Base-by-base conservation (phyloP, 2,329 filamentous ascomycete genomes). In the Neocucurbitaria cava region DNA sequence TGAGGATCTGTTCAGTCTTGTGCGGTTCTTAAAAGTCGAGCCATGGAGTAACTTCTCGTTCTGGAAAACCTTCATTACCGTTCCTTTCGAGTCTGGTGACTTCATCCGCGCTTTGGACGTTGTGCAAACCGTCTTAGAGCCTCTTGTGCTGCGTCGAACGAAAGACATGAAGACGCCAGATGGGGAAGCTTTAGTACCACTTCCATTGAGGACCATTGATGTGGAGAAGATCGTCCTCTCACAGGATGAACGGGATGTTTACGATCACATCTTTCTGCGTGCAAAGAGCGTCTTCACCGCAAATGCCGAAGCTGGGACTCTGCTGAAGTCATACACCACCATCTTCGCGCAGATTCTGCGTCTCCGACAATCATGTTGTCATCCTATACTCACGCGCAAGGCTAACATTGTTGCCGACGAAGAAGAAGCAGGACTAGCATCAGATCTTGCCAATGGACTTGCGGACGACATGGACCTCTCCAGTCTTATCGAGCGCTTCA, bases 21-120 rank as follows among this genome's bases (percentile, higher is more conserved):
- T 98, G 11, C 87, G 91, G 3, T 99, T 98, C 77, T 80, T 99
- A 10, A 88, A 91, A 52, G 95, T 99, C 3, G 94, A 98, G 72
- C 95, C 95, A 0, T 99, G 95, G 95, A 95, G 90, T 69, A 98
- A 98, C 74, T 99, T 99, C 75, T 96, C 93, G 0, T 99, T 96
- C 78, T 99, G 95, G 95, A 93, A 93, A 72, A 98, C 95, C 0
- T 99, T 99, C 73, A 98, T 99, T 70, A 99, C 95, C 0, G 89
- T 96, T 1, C 95, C 95, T 0, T 99, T 99, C 61, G 95, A 99
- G 74, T 94, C 92, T 0, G 95, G 95, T 63, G 90, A 99, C 59
- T 97, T 96, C 71, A 87, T 97, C 64, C 88, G 93, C 4, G 95
- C 95, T 0, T 82, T 99, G 7, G 95, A 98, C 71, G 95, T 99